Conservation (phyloP, 257 asterid species). For the Ajuga chamaepitys region DNA sequence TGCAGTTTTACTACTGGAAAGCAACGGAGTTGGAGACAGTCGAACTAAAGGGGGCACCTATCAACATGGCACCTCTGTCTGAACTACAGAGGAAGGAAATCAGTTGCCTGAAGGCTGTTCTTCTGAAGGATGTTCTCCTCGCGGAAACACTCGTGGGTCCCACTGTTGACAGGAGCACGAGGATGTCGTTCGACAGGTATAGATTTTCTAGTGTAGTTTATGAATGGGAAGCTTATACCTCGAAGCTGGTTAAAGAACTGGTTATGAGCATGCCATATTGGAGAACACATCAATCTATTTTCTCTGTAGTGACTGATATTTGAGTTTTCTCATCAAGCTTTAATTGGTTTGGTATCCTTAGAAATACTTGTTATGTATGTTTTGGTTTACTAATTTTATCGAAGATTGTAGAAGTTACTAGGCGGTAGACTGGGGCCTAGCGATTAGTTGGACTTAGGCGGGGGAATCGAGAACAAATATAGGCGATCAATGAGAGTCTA, state of each 20-base stretch:
- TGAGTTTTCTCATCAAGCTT: neutral
- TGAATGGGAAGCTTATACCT: constrained; percentile 64
- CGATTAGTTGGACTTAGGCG: too few relatives aligned
- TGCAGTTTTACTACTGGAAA: constrained; percentile 60
- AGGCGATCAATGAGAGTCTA: too few relatives aligned
- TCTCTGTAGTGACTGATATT: constrained; percentile 12
- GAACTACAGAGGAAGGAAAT: constrained; percentile 24
- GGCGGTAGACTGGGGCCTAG: too few relatives aligned
- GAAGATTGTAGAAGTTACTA: too few relatives aligned
- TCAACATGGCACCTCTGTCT: constrained; percentile 23
- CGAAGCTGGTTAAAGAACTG: constrained; percentile 36
- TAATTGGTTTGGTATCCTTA: neutral
- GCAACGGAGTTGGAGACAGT: constrained; percentile 10
- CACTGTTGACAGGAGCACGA: constrained; percentile 2
- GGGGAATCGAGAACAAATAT: too few relatives aligned
- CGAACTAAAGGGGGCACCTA: constrained; percentile 16
- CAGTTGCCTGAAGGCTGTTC: constrained; percentile 21
- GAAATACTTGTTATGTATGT: neutral
- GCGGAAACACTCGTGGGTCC: constrained; percentile 25
- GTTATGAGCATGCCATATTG: constrained; percentile 46
- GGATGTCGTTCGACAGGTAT: constrained; percentile 26
- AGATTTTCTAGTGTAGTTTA: constrained; percentile 36
- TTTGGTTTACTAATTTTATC: neutral
- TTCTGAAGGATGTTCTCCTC: constrained; percentile 38
- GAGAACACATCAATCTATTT: constrained; percentile 49